Evolutionary conservation across 192 early-diverging fungal genomes (phyloP), one percentile per base, ranked within the genome.

Genomic region (Coemansia sp.): DNA sequence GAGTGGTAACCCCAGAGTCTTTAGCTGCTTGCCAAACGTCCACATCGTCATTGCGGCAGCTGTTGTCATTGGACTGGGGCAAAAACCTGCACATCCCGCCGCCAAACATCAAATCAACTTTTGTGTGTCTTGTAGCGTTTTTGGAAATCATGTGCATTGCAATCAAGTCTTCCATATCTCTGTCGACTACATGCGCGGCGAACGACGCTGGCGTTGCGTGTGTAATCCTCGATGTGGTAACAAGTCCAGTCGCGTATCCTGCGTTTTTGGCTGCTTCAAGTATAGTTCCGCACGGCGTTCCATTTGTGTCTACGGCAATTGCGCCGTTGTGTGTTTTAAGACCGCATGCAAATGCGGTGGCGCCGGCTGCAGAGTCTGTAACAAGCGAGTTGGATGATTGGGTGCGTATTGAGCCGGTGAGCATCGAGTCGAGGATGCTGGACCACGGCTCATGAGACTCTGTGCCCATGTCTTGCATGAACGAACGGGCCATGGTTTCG

Each of bases 361-460:
- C 86, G 0, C 86, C 86, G 9, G 86, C 86, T 1, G 85, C 86
- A 5, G 84, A 85, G 39, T 88, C 86, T 0, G 86, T 88, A 2
- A 88, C 65, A 29, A 81, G 58, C n/a, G 81, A 74, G 23, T 63
- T 66, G 19, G 75, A 66, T 14, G 84, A 84, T 18, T 75, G 74
- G 4, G 86, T 88, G 29, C 85, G 74, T 38, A 74, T 59, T 0
- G 74, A 66, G 6, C 86, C 86, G 5, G 82, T 76, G 4, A 82
- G 65, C 18, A 87, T 68, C 12, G 47, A 53, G 52, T 88, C 86
- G 3, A 88, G 69, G 0, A 73, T 48, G 45, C 83, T 71, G 20
- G 72, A 56, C 64, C 71, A 66, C 12, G 52, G 27, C 22, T 32
- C 32, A 8, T 6, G 32, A 9, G 32, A 1, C 0, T 32, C 0